These are phyloP conservation scores for Heteromeles arbutifolia DNA, from an alignment of 306 rosid genomes.

Conservation along the genomic window DNA sequence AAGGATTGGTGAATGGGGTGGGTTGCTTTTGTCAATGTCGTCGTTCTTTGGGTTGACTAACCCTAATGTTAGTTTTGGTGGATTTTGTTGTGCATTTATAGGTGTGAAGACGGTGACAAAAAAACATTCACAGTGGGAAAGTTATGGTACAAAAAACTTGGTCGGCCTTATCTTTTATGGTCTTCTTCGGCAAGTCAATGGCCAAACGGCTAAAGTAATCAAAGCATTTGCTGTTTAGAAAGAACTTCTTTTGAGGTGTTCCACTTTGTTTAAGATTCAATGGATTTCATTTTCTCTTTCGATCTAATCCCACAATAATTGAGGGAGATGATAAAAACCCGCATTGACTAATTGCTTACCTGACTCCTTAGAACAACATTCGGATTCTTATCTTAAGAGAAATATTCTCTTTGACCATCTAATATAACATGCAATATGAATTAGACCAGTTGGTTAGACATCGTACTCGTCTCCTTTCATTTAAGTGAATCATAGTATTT, in stretches of 20 bases:
- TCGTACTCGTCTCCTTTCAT: no score
- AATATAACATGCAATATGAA: neutral
- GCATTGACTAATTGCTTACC: neutral
- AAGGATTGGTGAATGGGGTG: neutral
- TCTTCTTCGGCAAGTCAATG: conserved; percentile 10
- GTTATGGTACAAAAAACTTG: neutral
- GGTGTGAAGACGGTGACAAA: neutral
- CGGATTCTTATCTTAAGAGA: neutral
- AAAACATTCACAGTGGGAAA: neutral
- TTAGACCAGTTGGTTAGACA: no score
- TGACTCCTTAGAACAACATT: neutral
- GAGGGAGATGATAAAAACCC: neutral
- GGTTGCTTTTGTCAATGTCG: neutral
- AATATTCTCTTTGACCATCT: neutral
- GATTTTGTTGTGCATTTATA: neutral
- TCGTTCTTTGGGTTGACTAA: neutral
- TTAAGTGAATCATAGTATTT: no score
- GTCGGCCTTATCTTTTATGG: neutral
- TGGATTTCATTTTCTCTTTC: neutral
- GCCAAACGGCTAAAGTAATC: neutral
- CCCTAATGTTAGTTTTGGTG: neutral
- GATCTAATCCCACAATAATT: conserved; percentile 4
- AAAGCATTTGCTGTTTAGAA: neutral
- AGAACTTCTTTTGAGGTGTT: conserved; percentile 12
- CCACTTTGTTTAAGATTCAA: conserved; percentile 3